These are phyloP conservation scores for Dujonia santamariae DNA, from an alignment of 1,139 yeast genomes.

Conservation along the genomic window DNA sequence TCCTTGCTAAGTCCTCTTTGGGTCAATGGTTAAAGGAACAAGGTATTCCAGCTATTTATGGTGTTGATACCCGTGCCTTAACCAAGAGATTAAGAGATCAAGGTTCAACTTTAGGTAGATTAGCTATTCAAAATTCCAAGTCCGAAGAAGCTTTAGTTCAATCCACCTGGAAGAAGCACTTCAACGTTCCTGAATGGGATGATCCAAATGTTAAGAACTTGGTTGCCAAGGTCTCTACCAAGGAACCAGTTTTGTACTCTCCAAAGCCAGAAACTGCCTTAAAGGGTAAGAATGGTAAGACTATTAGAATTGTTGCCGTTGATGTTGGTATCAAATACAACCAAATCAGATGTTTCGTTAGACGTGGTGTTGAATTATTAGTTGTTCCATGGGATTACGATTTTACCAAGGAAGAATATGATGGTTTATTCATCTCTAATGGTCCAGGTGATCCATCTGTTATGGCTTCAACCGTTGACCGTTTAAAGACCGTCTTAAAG, in stretches of 20 bases:
- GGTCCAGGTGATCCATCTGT: conserved; percentile 99
- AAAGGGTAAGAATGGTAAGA: conserved; percentile 67
- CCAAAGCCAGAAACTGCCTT: conserved; percentile 51
- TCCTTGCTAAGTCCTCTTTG: conserved; percentile 85
- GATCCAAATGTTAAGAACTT: conserved; percentile 91
- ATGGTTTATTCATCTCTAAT: conserved; percentile 93
- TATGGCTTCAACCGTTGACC: conserved; percentile 61
- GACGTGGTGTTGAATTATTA: conserved; percentile 91
- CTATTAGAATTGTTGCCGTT: conserved; percentile 79
- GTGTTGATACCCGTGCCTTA: conserved; percentile 94
- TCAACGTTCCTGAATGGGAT: conserved; percentile 81
- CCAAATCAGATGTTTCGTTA: conserved; percentile 94
- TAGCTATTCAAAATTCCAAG: conserved; percentile 55
- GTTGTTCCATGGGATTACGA: conserved; percentile 98
- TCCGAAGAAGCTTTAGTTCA: conserved; percentile 28
- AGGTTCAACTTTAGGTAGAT: conserved; percentile 92
- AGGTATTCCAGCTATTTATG: conserved; percentile 94
- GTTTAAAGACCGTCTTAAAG: conserved; percentile 53
- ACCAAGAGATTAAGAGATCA: conserved; percentile 89
- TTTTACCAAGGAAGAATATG: conserved; percentile 72
- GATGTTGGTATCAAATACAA: conserved; percentile 99
- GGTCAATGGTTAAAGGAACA: conserved; percentile 92
- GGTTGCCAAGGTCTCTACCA: conserved; percentile 85
- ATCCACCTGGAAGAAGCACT: conserved; percentile 57
- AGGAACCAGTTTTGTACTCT: conserved; percentile 70